Evolutionary conservation across 352 stramenopile genomes (phyloP), one percentile per base, ranked within the genome.

Genomic region (Pythium pyrilobum): DNA sequence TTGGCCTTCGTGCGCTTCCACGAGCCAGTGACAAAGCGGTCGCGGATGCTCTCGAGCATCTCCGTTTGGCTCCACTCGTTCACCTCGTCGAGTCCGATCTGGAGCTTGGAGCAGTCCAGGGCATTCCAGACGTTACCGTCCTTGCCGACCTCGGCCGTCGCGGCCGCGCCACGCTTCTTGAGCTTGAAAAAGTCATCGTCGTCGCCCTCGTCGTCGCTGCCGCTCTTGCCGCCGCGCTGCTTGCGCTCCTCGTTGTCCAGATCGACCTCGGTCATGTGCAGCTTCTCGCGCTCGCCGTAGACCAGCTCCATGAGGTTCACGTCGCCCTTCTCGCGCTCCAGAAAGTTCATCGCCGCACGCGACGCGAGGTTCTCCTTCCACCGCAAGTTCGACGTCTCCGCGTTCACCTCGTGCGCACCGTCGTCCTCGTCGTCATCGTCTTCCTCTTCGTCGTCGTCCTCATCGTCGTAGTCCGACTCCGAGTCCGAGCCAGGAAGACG

Each of bases 1-100:
- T 53, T 52, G 11, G 80, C 74, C 33, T 80, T 74, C 18, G 65
- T 66, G 32, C 77, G 81, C 42, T 92, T 91, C 95, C 95, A 98
- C 23, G 95, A 95, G n/a, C 96, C 95, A 45, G 96, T 98, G 2
- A 98, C 96, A 66, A 98, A 99, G 39, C 95, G 97, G 56, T 98
- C 75, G 48, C 85, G 86, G 32, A 95, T 85, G 25, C 79, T 69
- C 55, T 95, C 71, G 3, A 96, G 68, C 8, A 89, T 64, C 41
- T 93, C 78, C 0, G 70, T 68, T 58, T 91, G 71, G 5, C 71
- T 65, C 83, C 85, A 92, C 37, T 90, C 86, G 25, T 91, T 84
- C 28, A 81, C 41, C 38, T 96, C 82, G 13, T 89, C 72, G 5
- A 46, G 40, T 21, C 59, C 76, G 27, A 88, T 56, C 50, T 96